phyloP scores from a whole-genome alignment of 345 rosid species.

The Camelina sativa region DNA sequence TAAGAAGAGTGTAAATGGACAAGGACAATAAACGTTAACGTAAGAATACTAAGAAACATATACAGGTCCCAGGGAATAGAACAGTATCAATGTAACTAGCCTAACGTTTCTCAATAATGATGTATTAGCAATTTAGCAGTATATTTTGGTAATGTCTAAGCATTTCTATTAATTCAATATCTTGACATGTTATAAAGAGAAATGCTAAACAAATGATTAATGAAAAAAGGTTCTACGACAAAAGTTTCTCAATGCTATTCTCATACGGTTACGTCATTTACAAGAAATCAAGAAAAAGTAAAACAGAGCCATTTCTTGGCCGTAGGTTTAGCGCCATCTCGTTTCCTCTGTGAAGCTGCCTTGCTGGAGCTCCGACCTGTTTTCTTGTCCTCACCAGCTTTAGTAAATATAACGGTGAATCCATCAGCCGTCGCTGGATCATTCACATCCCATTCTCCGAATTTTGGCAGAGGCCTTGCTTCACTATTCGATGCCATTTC shows the following conservation, averaged over 20 bases:
- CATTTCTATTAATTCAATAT: neutral
- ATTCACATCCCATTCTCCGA: conserved; percentile 58
- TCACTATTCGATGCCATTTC: conserved; percentile 43
- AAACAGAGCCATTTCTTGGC: conserved; percentile 51
- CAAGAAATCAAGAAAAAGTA: conserved; percentile 30
- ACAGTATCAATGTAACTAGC: neutral
- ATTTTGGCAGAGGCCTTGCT: conserved; percentile 45
- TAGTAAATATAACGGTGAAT: conserved; percentile 47
- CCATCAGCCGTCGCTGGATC: conserved; percentile 54
- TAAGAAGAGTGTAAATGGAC: neutral
- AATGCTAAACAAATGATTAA: conserved; percentile 10
- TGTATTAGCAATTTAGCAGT: neutral
- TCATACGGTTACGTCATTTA: conserved; percentile 1
- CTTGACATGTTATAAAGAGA: conserved; percentile 18
- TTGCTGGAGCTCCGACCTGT: conserved; percentile 41
- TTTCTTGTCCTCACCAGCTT: conserved; percentile 54
- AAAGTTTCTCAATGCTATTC: conserved; percentile 18
- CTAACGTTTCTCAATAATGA: neutral
- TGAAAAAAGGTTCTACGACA: neutral
- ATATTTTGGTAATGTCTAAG: neutral
- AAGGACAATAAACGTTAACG: neutral
- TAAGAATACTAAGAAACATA: neutral
- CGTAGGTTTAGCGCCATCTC: conserved; percentile 32
- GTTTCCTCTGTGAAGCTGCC: conserved; percentile 39
- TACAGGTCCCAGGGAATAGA: neutral